Base-by-base conservation (phyloP, 352 stramenopile species). In the Aphanomyces invadans region DNA sequence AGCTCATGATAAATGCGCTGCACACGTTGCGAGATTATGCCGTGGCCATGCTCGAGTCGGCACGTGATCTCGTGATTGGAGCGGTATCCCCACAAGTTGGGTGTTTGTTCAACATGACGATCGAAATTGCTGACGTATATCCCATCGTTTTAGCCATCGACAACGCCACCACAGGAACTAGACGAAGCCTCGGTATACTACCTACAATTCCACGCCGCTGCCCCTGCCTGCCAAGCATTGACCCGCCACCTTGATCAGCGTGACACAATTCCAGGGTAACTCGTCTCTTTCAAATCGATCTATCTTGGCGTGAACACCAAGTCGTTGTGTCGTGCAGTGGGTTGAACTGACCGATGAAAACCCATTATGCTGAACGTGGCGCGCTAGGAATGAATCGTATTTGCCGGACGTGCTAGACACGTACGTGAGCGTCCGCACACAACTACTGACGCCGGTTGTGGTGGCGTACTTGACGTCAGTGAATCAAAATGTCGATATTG, bases 101-200 rank as follows among this genome's bases (percentile, higher is more conserved):
- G 10, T 51, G 9, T 56, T 68, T 33, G 55, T 68, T 45, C 51
- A 17, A 57, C 57, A 12, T 49, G 66, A 0, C 51, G 65, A 29
- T 71, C 60, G 1, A 66, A 67, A 15, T 42, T 42, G 15, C 15
- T 15, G 7, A 42, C 36, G 15, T 51, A 19, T 51, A 7, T 64
- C 0, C 15, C 7, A 31, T 12, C 1, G 1, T 54, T 49, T 49
- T 23, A 23, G 1, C 55, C 26, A 54, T 23, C 38, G n/a, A 5
- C 31, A 7, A 5, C 11, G 12, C 29, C 25, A 17, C 15, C 36
- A 65, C 3, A 57, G 74, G 74, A 85, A 26, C 51, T 92, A 39
- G 82, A 90, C 48, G 80, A 90, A 38, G 82, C 82, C 1, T 89
- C 81, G 29, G 71, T 80, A 15, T 89, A 83, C 59, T 93, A 93